Evolutionary conservation across 768 basidiomycete species (phyloP), one percentile per base, ranked within the genome.

Genomic region (Pseudohyphozyma bogoriensis): DNA sequence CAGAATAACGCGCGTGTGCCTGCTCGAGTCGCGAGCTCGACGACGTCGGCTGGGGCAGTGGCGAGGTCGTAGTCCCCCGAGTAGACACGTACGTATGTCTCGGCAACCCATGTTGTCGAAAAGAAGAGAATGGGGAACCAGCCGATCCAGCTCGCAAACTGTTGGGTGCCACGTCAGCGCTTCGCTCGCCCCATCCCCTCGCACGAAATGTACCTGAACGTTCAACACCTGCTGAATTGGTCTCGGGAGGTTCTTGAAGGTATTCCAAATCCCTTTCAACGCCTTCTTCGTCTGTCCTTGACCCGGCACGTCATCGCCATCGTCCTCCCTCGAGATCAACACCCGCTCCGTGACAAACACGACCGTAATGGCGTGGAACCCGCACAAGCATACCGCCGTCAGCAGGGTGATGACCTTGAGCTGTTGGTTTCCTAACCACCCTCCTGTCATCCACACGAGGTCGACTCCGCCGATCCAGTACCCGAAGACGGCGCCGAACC

Each of bases 1-100:
- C 80, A 85, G 69, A 96, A 84, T 52, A 95, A 76, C 0, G 91
- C 89, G 18, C 85, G 80, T 7, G 87, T 83, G 9, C 91, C 93
- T 0, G 89, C 79, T 6, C 89, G 81, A 0, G 86, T 91, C 2
- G 86, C 84, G 66, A 87, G 85, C 2, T 78, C 78, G 56, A 85
- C 81, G 0, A 83, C 51, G 2, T 55, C 63, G n/a, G 71, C 64
- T 3, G 77, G 68, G 2, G 74, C 74, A 1, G 73, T 69, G 13
- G 71, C 67, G 16, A 72, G 71, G 0, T 72, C 76, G 59, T 65
- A 33, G 12, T n/a, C 26, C 18, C 58, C 60, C 10, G 57, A 66
- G 26, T 55, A 50, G 3, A 77, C 66, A 4, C 75, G 77, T 62
- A 83, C 86, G 77, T 95, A 83, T 15, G 93, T 78, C 67, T 93